Evolutionary conservation across 805 yeast species (phyloP), one percentile per base, ranked within the genome.

Genomic region (Candida coleopterorum): DNA sequence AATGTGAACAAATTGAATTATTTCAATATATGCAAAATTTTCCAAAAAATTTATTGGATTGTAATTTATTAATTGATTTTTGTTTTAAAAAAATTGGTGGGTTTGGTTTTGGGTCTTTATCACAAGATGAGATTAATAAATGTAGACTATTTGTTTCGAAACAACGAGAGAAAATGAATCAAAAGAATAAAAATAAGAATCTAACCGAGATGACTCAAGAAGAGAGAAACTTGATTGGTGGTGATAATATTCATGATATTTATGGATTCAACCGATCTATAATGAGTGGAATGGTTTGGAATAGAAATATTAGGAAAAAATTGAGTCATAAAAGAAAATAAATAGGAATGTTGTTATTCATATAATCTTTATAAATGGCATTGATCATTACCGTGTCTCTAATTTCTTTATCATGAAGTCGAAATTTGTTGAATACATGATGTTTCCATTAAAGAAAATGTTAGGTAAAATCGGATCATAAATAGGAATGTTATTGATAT

Each of bases 11-110:
- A 39, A 66, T 67, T 32, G 73, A 68, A 49, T 44, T 87, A 14
- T 93, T 90, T 53, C 97, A 89, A 60, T 70, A 80, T 24, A 74
- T 90, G 45, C 98, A 90, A 58, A 81, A 83, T 42, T 76, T 73
- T 22, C 98, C 98, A 3, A 82, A 81, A 47, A 60, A 68, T 18
- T 49, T 85, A 12, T 49, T 85, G 3, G 83, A 88, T 55, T 88
- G 93, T 2, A 78, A 80, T 45, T 58, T 62, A 5, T 63, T 88
- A 32, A 70, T 88, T 49, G 88, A 81, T 42, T 69, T 79, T 25
- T 85, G 94, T 45, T 89, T 82, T 61, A 80, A 80, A 49, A 79
- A 79, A 39, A 71, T 81, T 32, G 75, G 80, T 17, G 82, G 86
- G 0, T 67, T 64, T 40, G 72, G 73, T 8, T 79, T 79, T 50